Percentiles rank a stretch among this genome's conserved stretches.
phyloP scores from a whole-genome alignment of 768 basidiomycete species.

The Scleroderma bovista region DNA sequence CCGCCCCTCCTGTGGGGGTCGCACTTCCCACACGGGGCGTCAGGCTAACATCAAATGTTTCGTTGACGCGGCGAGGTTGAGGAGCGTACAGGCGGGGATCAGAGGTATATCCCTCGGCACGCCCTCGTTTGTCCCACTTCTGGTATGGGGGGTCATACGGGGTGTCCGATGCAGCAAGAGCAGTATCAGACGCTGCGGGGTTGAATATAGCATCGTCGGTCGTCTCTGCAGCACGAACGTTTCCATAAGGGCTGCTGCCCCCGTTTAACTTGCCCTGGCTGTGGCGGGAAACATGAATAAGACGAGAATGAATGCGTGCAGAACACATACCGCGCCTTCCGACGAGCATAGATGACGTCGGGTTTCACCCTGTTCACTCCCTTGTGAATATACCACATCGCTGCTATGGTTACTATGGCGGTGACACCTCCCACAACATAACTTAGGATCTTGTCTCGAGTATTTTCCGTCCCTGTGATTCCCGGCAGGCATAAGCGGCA shows the following conservation, averaged over 20 bases:
- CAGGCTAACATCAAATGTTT: constrained; percentile 12
- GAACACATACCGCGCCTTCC: constrained; percentile 57
- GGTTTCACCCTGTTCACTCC: constrained; percentile 68
- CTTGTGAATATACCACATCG: constrained; percentile 80
- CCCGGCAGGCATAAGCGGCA: constrained; percentile 3
- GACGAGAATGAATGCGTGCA: not conserved
- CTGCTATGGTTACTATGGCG: constrained; percentile 61
- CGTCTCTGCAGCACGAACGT: constrained; percentile 24
- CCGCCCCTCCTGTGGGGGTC: constrained; percentile 2
- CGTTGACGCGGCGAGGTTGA: constrained; percentile 33
- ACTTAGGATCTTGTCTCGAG: constrained; percentile 58
- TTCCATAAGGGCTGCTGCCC: constrained; percentile 24
- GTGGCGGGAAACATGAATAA: constrained; percentile 4
- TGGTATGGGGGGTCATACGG: constrained; percentile 35
- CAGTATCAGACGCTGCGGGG: constrained; percentile 35
- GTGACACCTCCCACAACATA: constrained; percentile 65
- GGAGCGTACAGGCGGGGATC: constrained; percentile 48
- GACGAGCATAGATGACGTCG: constrained; percentile 58
- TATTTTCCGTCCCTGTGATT: constrained; percentile 17
- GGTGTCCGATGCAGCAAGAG: constrained; percentile 32
- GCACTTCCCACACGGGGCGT: constrained; percentile 9
- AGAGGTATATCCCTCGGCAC: constrained; percentile 41
- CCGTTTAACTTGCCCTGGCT: constrained; percentile 52
- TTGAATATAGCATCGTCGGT: constrained; percentile 32
- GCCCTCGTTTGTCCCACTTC: constrained; percentile 48